Conservation (phyloP, 2,329 filamentous ascomycete species). For the Aspergillus novoparasiticus region DNA sequence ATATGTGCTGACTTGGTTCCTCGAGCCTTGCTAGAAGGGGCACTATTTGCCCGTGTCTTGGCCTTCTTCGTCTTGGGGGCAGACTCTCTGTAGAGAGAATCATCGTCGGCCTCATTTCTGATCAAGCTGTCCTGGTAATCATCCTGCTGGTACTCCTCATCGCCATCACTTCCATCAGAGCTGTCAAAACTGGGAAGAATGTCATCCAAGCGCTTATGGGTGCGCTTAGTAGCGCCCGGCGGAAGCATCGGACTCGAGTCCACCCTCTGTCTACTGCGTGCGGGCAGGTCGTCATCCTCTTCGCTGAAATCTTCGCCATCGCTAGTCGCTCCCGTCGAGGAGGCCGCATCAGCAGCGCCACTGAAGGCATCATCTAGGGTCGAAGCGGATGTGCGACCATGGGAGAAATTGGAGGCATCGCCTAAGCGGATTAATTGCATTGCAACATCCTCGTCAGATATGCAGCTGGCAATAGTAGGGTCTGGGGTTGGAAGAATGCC, state of each 20-base stretch:
- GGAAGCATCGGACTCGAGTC: conserved; percentile 48
- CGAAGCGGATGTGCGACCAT: conserved; percentile 89
- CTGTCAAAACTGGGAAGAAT: conserved; percentile 60
- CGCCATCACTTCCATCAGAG: conserved; percentile 62
- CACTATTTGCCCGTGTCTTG: conserved; percentile 49
- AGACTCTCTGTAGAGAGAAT: conserved; percentile 38
- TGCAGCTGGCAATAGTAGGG: conserved; percentile 94
- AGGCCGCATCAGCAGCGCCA: conserved; percentile 80
- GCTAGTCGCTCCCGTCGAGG: conserved; percentile 82
- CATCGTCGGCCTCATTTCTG: conserved; percentile 56
- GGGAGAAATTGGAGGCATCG: conserved; percentile 89
- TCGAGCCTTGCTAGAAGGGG: conserved; percentile 34
- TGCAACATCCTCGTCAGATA: conserved; percentile 97
- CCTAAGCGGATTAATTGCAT: conserved; percentile 95
- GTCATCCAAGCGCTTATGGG: conserved; percentile 54
- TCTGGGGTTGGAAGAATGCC: conserved; percentile 88
- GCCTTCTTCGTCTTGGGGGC: conserved; percentile 54
- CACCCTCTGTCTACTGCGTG: conserved; percentile 45
- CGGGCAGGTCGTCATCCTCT: conserved; percentile 59
- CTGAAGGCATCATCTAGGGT: conserved; percentile 93
- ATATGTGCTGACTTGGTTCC: conserved; percentile 29
- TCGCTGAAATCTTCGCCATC: conserved; percentile 68
- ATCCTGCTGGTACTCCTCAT: conserved; percentile 57
- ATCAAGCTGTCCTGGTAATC: conserved; percentile 55
- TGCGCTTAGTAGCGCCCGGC: conserved; percentile 48